Evolutionary conservation across 2,329 filamentous ascomycete genomes (phyloP), one percentile per base, ranked within the genome.

Genomic region (Alternaria gansuensis): DNA sequence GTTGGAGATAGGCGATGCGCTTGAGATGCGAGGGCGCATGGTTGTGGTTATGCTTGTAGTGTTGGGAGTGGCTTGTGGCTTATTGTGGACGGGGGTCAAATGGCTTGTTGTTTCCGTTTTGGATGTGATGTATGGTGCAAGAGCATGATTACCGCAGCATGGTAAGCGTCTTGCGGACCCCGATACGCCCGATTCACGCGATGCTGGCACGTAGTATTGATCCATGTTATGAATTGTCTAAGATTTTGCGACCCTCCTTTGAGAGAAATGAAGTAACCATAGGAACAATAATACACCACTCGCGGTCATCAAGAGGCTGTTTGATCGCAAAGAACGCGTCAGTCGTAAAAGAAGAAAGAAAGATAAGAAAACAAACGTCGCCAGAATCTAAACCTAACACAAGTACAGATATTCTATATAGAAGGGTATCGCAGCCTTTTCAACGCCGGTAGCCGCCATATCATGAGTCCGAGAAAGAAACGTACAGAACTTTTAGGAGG

Each of bases 1-100:
- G 71, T 79, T 88, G 80, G 86, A 90, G 72, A 81, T 87, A 14
- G 81, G 80, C 3, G 87, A 90, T 68, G 88, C 88, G 3, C 87
- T 90, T 63, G 83, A 84, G 71, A 79, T 89, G 72, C 82, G 86
- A 24, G 77, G 79, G 10, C 78, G 78, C 21, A 82, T 90, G n/a
- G 76, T 89, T 24, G 70, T 82, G 4, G 78, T 75, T 2, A 70
- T 90, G 67, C 78, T 77, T 8, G 69, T 81, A 4, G 65, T 69
- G 28, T 13, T 71, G 46, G 29, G 66, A 24, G 10, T 72, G 9
- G 44, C 44, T 13, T 50, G 59, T 11, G 44, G 62, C n/a, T 69
- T 59, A 11, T 33, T 67, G 24, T 70, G 65, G 60, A 56, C 69
- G 48, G 60, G 54, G 3, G n/a, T 67, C 41, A 63, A 57, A 51